Evolutionary conservation across 2,329 filamentous ascomycete genomes (phyloP), one percentile per base, ranked within the genome.

Genomic region (Aspergillus bombycis): DNA sequence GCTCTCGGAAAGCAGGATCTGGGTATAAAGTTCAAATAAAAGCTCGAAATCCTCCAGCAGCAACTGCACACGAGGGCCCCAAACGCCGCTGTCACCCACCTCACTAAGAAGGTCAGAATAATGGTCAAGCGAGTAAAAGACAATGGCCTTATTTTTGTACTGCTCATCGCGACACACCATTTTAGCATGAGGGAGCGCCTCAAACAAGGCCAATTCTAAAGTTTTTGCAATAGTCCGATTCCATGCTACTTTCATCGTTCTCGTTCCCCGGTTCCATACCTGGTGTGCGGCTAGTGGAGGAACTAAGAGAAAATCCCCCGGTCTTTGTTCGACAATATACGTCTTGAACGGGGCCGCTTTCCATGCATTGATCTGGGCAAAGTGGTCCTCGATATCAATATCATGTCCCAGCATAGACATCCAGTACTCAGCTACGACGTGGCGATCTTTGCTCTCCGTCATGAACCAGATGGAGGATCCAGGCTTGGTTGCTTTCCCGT

Each of bases 401-500:
- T 99, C 94, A 74, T 99, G 95, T 1, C 95, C 95, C 6, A 99
- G 84, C 77, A 93, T 91, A 1, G 93, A 96, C 56, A 96, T 82
- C 82, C 96, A 99, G 76, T 97, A 98, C 73, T 98, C 94, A 0
- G 93, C 90, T 2, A 98, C 93, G 4, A 94, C 85, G 65, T 94
- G 90, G 1, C 95, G 89, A 72, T 99, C 95, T 71, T 95, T 96
- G 41, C 89, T 93, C 76, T 97, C 93, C 0, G 95, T 98, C 95
- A 99, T 98, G 75, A 98, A 97, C 95, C 95, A 99, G 43, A 99
- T 87, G 0, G 95, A 97, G 60, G 92, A 96, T 1, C 95, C 95
- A 1, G 91, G 87, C 67, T 89, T 91, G 52, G 87, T 87, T 0
- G 79, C 79, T 73, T 95, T 92, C 5, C 91, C 92, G 57, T 91